Percentiles rank a stretch among this genome's conserved stretches.
Conservation (phyloP, 2,329 filamentous ascomycete species). For the Venturia pyrina region DNA sequence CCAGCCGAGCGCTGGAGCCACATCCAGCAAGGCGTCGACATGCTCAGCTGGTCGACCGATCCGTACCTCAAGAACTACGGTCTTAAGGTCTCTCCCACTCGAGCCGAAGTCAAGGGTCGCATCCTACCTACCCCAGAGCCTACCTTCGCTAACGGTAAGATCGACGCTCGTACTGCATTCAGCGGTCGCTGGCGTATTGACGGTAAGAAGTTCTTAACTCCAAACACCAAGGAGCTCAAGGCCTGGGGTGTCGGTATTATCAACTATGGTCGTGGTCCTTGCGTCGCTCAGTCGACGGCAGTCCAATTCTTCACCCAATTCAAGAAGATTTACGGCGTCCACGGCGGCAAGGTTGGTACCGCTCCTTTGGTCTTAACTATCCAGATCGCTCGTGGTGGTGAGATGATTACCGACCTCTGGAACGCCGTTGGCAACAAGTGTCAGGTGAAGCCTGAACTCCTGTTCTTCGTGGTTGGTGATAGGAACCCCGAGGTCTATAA, state of each 20-base stretch:
- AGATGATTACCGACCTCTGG: conserved; percentile 47
- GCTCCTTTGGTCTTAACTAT: conserved; percentile 31
- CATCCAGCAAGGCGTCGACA: conserved; percentile 57
- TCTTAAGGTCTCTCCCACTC: conserved; percentile 53
- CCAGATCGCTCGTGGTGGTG: conserved; percentile 29
- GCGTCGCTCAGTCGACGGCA: neutral
- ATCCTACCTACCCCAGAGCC: conserved; percentile 63
- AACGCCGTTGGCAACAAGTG: conserved; percentile 35
- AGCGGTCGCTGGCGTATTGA: conserved; percentile 80
- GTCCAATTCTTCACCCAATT: conserved; percentile 36
- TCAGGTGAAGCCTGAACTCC: conserved; percentile 56
- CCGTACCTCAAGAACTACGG: conserved; percentile 63
- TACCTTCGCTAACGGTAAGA: conserved; percentile 42
- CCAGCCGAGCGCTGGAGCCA: conserved; percentile 57
- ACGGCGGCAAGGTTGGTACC: conserved; percentile 49
- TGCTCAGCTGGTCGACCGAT: conserved; percentile 60
- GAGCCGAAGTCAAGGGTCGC: conserved; percentile 56
- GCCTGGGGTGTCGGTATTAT: conserved; percentile 70
- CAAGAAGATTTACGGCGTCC: conserved; percentile 46
- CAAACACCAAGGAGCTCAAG: conserved; percentile 52
- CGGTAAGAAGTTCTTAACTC: conserved; percentile 62
- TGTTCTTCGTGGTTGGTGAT: conserved; percentile 68
- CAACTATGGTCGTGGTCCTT: conserved; percentile 32
- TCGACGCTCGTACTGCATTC: conserved; percentile 29
- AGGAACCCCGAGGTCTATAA: conserved; percentile 67